phyloP scores from a whole-genome alignment of 2,329 filamentous ascomycete species.

The Tothia fuscella region DNA sequence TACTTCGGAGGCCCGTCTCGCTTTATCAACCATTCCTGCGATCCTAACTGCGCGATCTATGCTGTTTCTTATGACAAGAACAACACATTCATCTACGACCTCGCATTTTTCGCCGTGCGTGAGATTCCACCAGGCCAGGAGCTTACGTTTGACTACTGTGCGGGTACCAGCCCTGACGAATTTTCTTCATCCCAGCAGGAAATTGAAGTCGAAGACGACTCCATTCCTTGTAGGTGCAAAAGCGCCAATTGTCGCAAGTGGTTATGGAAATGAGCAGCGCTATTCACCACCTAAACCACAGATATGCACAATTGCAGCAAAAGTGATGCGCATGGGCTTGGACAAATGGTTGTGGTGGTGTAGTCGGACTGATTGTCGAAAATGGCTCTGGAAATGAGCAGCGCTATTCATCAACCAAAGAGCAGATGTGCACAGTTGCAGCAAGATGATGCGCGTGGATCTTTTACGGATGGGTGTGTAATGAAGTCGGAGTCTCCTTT shows the following conservation, averaged over 20 bases:
- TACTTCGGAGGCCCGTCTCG: constrained; percentile 66
- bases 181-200: constrained; percentile 16
- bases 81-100: constrained; percentile 61
- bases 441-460: no score
- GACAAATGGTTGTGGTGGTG: no score
- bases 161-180: constrained; percentile 42
- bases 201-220: constrained; percentile 23
- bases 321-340: no score
- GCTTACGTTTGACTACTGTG: constrained; percentile 70
- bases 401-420: no score
- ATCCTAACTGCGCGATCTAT: constrained; percentile 69
- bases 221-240: constrained; percentile 42
- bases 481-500: no score
- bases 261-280: constrained; percentile 40
- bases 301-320: no score
- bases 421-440: no score
- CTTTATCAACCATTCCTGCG: constrained; percentile 75
- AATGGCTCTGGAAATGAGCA: no score
- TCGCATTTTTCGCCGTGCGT: constrained; percentile 61
- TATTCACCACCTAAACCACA: neutral
- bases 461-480: no score
- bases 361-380: no score
- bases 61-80: constrained; percentile 66
- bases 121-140: constrained; percentile 56
- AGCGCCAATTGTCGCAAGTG: constrained; percentile 55